Evolutionary conservation across 352 stramenopile genomes (phyloP).

Genomic region (Globisporangium canariense): DNA sequence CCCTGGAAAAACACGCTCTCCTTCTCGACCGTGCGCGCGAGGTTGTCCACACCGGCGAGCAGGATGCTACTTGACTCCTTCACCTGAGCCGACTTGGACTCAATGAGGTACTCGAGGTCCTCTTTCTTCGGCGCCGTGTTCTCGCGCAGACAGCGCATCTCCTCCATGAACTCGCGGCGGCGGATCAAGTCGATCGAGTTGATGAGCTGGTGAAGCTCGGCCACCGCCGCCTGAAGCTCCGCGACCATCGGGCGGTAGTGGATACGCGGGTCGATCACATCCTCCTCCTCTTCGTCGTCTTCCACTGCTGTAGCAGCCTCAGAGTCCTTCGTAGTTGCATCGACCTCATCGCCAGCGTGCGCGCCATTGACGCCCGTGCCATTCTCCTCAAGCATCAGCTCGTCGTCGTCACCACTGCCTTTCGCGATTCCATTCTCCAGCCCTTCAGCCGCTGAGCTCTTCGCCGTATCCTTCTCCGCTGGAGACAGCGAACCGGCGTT

Average conservation of each 20-base stretch:
- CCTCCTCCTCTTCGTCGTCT: slow-evolving; percentile 44
- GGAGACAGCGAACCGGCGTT: slow-evolving; percentile 7
- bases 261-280: slow-evolving; percentile 83
- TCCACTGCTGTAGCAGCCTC: slow-evolving; percentile 1
- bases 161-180: slow-evolving; percentile 73
- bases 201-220: slow-evolving; percentile 82
- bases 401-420: slow-evolving; percentile 14
- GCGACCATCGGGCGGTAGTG: slow-evolving; percentile 84
- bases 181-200: slow-evolving; percentile 87
- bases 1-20: slow-evolving; percentile 85
- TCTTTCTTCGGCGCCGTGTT: slow-evolving; percentile 81
- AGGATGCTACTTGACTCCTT: slow-evolving; percentile 77
- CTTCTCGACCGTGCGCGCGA: slow-evolving; percentile 70
- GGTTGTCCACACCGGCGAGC: slow-evolving; percentile 60
- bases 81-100: slow-evolving; percentile 71
- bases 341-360: slow-evolving; percentile 3
- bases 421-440: slow-evolving; percentile 10
- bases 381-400: slow-evolving; percentile 19
- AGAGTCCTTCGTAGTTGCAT: slow-evolving; percentile 14
- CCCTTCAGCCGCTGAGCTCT: background rate
- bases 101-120: slow-evolving; percentile 75
- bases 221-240: slow-evolving; percentile 74
- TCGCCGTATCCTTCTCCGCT: slow-evolving; percentile 14
- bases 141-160: slow-evolving; percentile 84
- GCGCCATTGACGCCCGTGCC: slow-evolving; percentile 11